Evolutionary conservation across 2,329 filamentous ascomycete genomes (phyloP), one percentile per base, ranked within the genome.

Genomic region (Alternaria sp.): DNA sequence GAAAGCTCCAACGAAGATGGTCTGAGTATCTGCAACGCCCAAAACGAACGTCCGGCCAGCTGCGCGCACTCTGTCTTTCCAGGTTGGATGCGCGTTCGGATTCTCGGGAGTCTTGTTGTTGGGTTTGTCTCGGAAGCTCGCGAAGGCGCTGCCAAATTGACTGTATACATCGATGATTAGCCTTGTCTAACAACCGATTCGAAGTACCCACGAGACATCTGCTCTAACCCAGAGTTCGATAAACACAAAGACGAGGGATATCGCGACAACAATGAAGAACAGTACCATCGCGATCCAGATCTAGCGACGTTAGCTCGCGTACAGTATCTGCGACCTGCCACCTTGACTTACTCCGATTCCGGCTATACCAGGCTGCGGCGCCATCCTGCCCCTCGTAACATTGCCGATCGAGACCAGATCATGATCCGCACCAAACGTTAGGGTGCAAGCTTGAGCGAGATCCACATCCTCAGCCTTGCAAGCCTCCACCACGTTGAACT

Each of bases 161-260:
- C 45, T 47, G 10, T n/a, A 0, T 41, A 4, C 33, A 8, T 41
- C 4, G 15, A 41, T 1, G 15, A 1, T 41, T n/a, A 37, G 33
- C 4, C 14, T 37, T 0, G 14, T 37, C 1, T 1, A 2, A 7
- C 33, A 15, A 8, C 2, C 6, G 2, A 6, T 15, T 3, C 33
- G 15, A 10, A 0, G 0, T 18, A 41, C n/a, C 18, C 1, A 41
- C 37, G 37, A 41, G 37, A 41, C 15, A 3, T 41, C n/a, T 41
- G 37, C 37, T 1, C 37, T 41, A 9, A 3, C 6, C 37, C 15
- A 41, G n/a, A 41, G 15, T 1, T 41, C 37, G 37, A 41, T 41
- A 6, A 41, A 3, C 3, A 41, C 37, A 2, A 41, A 41, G n/a
- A 41, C 2, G 0, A 41, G 3, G 3, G 37, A 41, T 0, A 41